These are phyloP conservation scores for Coniochaeta pulveracea DNA, from an alignment of 2,329 filamentous ascomycete species.

Conservation along the genomic window DNA sequence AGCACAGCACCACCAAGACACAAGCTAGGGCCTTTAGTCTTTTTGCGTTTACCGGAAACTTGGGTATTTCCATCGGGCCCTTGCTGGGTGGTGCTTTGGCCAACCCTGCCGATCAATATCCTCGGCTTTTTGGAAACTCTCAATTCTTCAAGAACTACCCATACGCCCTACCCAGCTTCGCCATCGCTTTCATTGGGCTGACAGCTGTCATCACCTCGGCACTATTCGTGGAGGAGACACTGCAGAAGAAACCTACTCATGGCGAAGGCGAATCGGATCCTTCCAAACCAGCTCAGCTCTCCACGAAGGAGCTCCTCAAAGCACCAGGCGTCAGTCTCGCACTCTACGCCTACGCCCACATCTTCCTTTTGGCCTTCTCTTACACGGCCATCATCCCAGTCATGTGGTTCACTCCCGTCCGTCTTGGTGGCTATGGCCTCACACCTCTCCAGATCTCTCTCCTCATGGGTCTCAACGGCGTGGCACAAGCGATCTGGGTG, in stretches of 20 bases:
- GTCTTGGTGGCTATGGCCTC: slow-evolving; percentile 56
- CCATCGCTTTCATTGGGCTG: slow-evolving; percentile 40
- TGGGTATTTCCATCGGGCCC: slow-evolving; percentile 65
- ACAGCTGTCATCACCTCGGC: slow-evolving; percentile 37
- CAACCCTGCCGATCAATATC: slow-evolving; percentile 54
- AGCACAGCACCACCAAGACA: slow-evolving; percentile 57
- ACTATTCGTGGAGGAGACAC: slow-evolving; percentile 54
- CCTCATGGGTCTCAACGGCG: slow-evolving; percentile 52
- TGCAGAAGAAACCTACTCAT: slow-evolving; percentile 18
- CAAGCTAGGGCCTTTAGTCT: slow-evolving; percentile 66
- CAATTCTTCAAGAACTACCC: slow-evolving; percentile 53
- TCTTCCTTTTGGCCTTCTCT: slow-evolving; percentile 57
- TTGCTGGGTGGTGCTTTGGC: slow-evolving; percentile 58
- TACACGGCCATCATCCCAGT: slow-evolving; percentile 63
- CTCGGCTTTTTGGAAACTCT: slow-evolving; percentile 39
- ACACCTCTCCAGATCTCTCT: slow-evolving; percentile 50
- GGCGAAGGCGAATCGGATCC: slow-evolving; percentile 6
- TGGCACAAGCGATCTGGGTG: slow-evolving; percentile 60
- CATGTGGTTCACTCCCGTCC: slow-evolving; percentile 52
- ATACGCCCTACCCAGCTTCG: slow-evolving; percentile 54
- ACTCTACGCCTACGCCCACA: slow-evolving; percentile 53
- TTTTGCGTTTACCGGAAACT: slow-evolving; percentile 64
- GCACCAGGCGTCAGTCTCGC: slow-evolving; percentile 55
- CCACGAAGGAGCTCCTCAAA: slow-evolving; percentile 43
- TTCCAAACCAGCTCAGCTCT: slow-evolving; percentile 20